These are phyloP conservation scores for Trichomonas vaginalis DNA, from an alignment of 208 protist genomes.

Conservation along the genomic window DNA sequence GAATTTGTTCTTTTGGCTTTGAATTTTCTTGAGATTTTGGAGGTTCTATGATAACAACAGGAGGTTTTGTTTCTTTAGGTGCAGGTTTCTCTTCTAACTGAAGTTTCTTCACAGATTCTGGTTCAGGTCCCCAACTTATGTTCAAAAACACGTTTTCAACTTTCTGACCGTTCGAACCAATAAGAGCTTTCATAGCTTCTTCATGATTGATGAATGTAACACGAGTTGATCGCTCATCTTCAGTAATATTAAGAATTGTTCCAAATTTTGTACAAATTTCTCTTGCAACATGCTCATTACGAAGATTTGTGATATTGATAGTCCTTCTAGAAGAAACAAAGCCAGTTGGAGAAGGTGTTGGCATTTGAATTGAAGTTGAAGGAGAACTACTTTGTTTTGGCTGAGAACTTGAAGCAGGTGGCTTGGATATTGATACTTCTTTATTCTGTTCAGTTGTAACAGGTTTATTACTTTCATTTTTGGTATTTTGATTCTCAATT, in stretches of 20 bases:
- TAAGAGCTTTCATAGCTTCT: background rate
- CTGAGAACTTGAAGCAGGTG: no score
- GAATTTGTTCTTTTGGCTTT: background rate
- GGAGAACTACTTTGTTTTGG: no score
- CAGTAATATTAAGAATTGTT: background rate
- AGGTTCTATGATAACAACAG: background rate
- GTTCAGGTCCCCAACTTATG: background rate
- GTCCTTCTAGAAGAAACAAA: background rate
- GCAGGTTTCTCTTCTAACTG: no score
- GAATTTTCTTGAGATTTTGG: background rate
- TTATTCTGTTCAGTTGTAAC: background rate
- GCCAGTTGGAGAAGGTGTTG: no score
- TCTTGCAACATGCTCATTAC: background rate
- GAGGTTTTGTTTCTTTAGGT: no score
- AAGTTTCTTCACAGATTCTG: background rate
- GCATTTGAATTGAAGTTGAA: no score
- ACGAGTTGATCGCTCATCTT: background rate
- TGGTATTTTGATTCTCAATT: background rate
- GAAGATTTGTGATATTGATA: background rate
- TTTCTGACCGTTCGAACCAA: background rate
- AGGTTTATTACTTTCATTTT: background rate
- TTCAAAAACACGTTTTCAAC: background rate
- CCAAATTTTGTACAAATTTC: background rate
- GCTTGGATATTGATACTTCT: background rate
- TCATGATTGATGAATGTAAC: background rate